Base-by-base conservation (phyloP, 805 yeast species). In the Wickerhamomyces mucosus region DNA sequence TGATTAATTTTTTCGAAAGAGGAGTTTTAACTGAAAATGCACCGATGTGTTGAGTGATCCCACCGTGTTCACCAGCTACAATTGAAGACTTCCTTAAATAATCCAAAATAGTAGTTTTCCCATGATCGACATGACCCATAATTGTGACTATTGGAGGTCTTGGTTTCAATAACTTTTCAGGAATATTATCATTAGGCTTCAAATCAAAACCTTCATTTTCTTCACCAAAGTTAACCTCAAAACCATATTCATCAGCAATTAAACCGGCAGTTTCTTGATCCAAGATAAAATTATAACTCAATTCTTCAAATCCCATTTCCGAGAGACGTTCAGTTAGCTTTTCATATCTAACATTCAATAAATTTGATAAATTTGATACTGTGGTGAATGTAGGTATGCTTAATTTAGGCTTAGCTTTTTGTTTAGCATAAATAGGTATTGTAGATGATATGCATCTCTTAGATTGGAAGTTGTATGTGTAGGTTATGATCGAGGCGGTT, bases 61-160 rank as follows among this genome's bases (percentile, higher is more conserved):
- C 97, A 33, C 98, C 98, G 53, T 76, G 82, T 52, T 92, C 98
- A 26, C 76, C 70, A 19, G 74, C 72, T 0, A 79, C 97, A 7
- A 92, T 74, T 0, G 88, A 73, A 0, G 95, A 80, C 42, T 83
- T 85, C 27, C 97, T 67, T 46, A 92, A 61, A 48, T 75, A 73
- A 54, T 92, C 98, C 34, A 92, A 66, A 38, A 92, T 78, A 0
- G 98, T 89, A 2, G 98, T 92, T 53, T 92, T 92, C 3, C 98
- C 98, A 51, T 92, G 98, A 56, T 92, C 98, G 19, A 92, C 98
- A 55, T 92, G 98, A 3, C 98, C 98, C 97, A 92, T 92, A 32
- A 92, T 83, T 0, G 98, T 88, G 5, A 92, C 96, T 16, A 92
- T 79, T 0, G 98, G 98, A 0, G 98, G 86, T 41, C 97, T 63